Base-by-base conservation (phyloP, 306 rosid species). In the Vigna nakashimae region DNA sequence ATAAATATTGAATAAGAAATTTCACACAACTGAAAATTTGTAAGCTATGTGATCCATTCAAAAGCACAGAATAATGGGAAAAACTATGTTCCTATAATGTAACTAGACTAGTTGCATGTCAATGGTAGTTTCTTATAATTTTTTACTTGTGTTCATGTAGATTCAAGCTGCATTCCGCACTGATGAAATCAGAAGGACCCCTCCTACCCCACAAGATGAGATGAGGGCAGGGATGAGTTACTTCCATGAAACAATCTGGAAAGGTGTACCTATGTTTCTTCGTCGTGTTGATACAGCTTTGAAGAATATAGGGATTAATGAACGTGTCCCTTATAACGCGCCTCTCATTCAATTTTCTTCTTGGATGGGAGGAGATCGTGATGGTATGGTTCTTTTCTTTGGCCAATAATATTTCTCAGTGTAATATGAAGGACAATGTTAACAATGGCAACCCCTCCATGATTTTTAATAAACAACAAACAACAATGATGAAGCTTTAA, bases 301-400 rank as follows among this genome's bases (percentile, higher is more conserved):
- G 89, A 91, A 88, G 82, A 93, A 89, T 69, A 85, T 90, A 20
- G 98, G 98, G 65, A 88, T 93, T 42, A 43, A 89, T 63, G 91
- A 93, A 32, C 96, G 94, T 1, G 88, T 93, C 53, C 98, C 98
- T 65, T 88, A 93, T 73, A 91, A 93, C 73, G 96, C 98, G 10
- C 98, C 94, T 15, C 86, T 93, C 40, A 89, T 93, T 85, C 98
- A 93, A 22, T 93, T 93, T 73, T 91, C 98, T 24, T 93, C 98
- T 65, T 93, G 98, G 98, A 93, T 93, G 98, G 98, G 98, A 75
- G 98, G 98, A 77, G 98, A 93, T 65, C 98, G 98, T 60, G 98
- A 93, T 86, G 98, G 98, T 93, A 90, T 50, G 72, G 5, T 80
- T 64, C 80, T 84, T 67, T 50, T 55, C 18, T 24, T 40, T 57